Evolutionary conservation across 352 stramenopile genomes (phyloP).

Genomic region (Thalassiosira livingstoniorum): DNA sequence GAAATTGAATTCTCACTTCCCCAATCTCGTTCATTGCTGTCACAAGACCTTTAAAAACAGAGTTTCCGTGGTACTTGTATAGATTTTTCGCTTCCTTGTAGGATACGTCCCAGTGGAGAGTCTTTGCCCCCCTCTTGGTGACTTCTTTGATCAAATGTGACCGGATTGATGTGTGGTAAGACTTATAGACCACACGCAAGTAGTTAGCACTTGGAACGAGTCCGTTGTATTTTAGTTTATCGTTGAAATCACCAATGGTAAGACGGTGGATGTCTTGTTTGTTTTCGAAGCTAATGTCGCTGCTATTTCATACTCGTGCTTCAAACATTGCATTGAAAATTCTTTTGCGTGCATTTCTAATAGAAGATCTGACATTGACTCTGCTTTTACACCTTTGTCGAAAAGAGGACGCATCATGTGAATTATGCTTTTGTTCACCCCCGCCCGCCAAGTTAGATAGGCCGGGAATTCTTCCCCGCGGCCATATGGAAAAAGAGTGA

Average conservation of each 20-base stretch:
- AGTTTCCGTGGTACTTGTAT: constrained; percentile 33
- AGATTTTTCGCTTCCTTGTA: constrained; percentile 65
- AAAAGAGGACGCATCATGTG: constrained; percentile 56
- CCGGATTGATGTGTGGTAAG: constrained; percentile 30
- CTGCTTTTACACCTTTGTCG: constrained; percentile 39
- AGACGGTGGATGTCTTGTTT: neutral
- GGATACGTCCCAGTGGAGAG: constrained; percentile 54
- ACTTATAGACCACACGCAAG: constrained; percentile 41
- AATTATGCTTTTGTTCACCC: constrained; percentile 44
- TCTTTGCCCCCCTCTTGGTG: constrained; percentile 46
- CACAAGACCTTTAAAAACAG: constrained; percentile 54
- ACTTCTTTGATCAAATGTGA: constrained; percentile 46
- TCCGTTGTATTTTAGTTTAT: constrained; percentile 53
- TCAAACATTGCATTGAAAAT: too few relatives aligned
- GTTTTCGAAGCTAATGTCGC: neutral
- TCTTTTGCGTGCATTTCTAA: constrained; percentile 47
- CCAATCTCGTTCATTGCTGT: constrained; percentile 59
- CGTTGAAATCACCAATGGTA: constrained; percentile 33
- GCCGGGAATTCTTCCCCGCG: constrained; percentile 47
- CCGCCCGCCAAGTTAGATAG: constrained; percentile 44
- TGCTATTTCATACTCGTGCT: too few relatives aligned
- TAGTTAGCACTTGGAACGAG: constrained; percentile 52
- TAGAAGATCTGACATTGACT: constrained; percentile 45
- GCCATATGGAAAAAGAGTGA: constrained; percentile 37
- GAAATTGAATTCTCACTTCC: constrained; percentile 62